phyloP scores from a whole-genome alignment of 192 early-diverging fungal genomes.

The Diversispora eburnea region DNA sequence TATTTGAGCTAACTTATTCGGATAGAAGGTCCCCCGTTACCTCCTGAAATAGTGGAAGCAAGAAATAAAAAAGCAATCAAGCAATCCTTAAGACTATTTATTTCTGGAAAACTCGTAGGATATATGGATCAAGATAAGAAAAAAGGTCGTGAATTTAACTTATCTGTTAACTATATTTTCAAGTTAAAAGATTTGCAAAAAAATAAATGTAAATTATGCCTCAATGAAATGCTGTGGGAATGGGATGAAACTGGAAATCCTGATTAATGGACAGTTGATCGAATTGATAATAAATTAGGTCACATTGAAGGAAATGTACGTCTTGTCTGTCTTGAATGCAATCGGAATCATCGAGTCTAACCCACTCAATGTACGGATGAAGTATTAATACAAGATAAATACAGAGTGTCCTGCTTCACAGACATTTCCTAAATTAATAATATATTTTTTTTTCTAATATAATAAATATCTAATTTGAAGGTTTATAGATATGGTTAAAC shows the following conservation, averaged over 20 bases:
- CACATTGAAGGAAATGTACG: conserved; percentile 16
- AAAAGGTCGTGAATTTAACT: not conserved
- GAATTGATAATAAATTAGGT: conserved; percentile 16
- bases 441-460: too few species aligned
- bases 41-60: conserved; percentile 3
- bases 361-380: conserved; percentile 18
- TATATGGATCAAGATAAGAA: conserved; percentile 12
- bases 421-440: too few species aligned
- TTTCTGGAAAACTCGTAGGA: conserved; percentile 13
- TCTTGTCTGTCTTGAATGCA: conserved; percentile 4
- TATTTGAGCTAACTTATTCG: conserved; percentile 15
- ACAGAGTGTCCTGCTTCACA: too few species aligned
- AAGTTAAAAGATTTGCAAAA: conserved; percentile 2
- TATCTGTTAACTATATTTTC: conserved; percentile 3
- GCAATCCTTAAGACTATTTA: not conserved
- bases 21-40: conserved; percentile 1
- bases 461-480: too few species aligned
- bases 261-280: not conserved
- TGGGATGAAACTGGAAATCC: not conserved
- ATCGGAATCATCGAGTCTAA: conserved; percentile 16
- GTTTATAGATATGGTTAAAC: too few species aligned
- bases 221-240: conserved; percentile 6
- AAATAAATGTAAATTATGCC: conserved; percentile 11
- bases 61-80: conserved; percentile 13
- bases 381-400: too few species aligned